phyloP scores from a whole-genome alignment of 2,329 filamentous ascomycete genomes.

The Xylariomycetidae sp. region DNA sequence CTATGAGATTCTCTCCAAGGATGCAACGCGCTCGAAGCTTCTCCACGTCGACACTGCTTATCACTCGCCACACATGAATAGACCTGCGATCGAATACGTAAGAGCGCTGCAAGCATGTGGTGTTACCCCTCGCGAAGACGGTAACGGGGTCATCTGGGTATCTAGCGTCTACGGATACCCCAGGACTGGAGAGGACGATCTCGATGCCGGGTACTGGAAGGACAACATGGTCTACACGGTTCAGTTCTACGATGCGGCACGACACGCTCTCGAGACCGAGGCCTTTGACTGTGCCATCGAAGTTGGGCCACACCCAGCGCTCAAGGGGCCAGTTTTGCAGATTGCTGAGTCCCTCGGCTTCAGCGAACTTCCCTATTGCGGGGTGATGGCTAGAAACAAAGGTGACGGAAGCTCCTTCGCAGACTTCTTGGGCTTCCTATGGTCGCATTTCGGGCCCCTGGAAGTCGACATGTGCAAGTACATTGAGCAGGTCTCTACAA shows the following conservation, averaged over 20 bases:
- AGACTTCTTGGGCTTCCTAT: constrained; percentile 22
- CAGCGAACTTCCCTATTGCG: constrained; percentile 16
- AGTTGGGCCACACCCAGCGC: constrained; percentile 25
- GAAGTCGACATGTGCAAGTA: constrained; percentile 15
- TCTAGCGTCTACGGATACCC: constrained; percentile 33
- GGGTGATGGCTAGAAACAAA: constrained; percentile 17
- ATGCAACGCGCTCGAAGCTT: constrained; percentile 27
- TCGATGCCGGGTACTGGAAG: constrained; percentile 32
- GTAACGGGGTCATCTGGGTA: constrained; percentile 30
- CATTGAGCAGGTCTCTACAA: constrained; percentile 15
- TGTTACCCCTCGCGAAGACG: constrained; percentile 18
- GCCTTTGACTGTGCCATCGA: constrained; percentile 24
- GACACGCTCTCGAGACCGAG: constrained; percentile 13
- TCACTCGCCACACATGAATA: constrained; percentile 44
- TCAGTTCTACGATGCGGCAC: constrained; percentile 32
- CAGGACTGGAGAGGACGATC: constrained; percentile 11
- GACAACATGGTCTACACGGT: constrained; percentile 38
- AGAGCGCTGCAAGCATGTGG: constrained; percentile 22
- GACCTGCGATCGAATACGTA: constrained; percentile 29
- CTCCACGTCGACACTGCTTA: constrained; percentile 43
- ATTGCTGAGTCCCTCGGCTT: constrained; percentile 14
- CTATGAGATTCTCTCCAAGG: constrained; percentile 10
- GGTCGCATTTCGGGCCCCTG: constrained; percentile 17
- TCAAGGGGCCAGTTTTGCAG: constrained; percentile 22
- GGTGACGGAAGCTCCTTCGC: constrained; percentile 19